Percentiles rank a stretch among this genome's conserved stretches.
These are phyloP conservation scores for Ascochyta lentis DNA, from an alignment of 2,329 filamentous ascomycete species.

Conservation along the genomic window DNA sequence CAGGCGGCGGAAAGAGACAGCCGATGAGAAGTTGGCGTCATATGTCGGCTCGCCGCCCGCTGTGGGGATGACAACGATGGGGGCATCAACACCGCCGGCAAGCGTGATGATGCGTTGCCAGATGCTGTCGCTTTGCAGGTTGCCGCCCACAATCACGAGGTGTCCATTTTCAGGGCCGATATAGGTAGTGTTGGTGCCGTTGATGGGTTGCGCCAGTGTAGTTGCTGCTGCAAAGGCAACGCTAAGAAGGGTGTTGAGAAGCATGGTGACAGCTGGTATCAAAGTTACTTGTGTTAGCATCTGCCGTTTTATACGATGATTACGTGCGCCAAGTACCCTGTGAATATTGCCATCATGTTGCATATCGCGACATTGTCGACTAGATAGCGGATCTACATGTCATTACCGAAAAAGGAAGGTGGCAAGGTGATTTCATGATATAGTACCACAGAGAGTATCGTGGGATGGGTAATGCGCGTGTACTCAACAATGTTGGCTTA, in stretches of 20 bases:
- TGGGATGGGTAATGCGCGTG: no score
- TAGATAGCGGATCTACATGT: slow-evolving; percentile 3
- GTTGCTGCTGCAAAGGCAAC: slow-evolving; percentile 13
- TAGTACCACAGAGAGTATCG: neutral
- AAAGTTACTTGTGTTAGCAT: neutral
- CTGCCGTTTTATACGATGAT: neutral
- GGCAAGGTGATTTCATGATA: neutral
- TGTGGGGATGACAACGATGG: slow-evolving; percentile 34
- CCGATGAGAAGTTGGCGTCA: slow-evolving; percentile 26
- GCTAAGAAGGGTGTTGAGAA: slow-evolving; percentile 9
- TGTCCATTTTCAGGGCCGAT: slow-evolving; percentile 33
- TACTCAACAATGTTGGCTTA: no score
- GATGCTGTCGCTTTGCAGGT: slow-evolving; percentile 31
- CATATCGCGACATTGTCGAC: slow-evolving; percentile 14
- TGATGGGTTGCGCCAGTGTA: slow-evolving; percentile 18
- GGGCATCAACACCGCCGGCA: slow-evolving; percentile 29
- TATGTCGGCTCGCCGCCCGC: slow-evolving; percentile 33
- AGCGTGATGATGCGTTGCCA: slow-evolving; percentile 36
- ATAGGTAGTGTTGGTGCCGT: slow-evolving; percentile 25
- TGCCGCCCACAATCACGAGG: slow-evolving; percentile 35
- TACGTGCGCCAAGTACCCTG: neutral
- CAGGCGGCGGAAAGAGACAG: slow-evolving; percentile 23
- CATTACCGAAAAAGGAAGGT: slow-evolving; percentile 5
- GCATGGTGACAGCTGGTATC: slow-evolving; percentile 11
- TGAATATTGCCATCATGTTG: slow-evolving; percentile 8